Conservation (phyloP, 1,139 yeast genomes). For the Hansenula lynferdii region DNA sequence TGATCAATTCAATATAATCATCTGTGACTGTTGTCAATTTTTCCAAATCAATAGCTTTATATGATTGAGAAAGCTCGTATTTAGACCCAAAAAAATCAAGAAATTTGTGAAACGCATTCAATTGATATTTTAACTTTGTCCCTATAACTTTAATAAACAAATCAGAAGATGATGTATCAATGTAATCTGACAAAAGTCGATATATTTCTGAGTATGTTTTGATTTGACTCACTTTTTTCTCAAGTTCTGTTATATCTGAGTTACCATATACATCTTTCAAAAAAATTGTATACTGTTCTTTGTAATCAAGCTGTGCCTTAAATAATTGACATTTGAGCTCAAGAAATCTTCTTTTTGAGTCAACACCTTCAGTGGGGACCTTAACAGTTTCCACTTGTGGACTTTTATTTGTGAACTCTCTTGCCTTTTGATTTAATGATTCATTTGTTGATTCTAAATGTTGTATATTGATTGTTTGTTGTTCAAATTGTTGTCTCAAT, state of each 20-base stretch:
- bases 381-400: too few relatives aligned
- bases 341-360: neutral
- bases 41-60: neutral
- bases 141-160: neutral
- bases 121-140: neutral
- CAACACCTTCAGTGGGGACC: too few relatives aligned
- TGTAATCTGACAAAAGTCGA: neutral
- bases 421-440: neutral
- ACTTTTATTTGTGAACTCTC: neutral
- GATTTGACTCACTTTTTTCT: neutral
- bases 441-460: slow-evolving; percentile 32
- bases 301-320: neutral
- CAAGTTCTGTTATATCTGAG: neutral
- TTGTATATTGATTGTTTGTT: slow-evolving; percentile 26
- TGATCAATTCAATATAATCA: neutral
- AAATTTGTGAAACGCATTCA: neutral
- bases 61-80: neutral
- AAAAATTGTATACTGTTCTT: neutral
- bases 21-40: neutral
- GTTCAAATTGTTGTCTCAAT: slow-evolving; percentile 27
- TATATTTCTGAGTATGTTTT: neutral
- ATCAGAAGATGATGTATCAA: neutral
- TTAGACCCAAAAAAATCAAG: neutral
- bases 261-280: neutral
- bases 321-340: neutral